Base-by-base conservation (phyloP, 2,329 filamentous ascomycete genomes). In the Malbranchea cinnamomea region DNA sequence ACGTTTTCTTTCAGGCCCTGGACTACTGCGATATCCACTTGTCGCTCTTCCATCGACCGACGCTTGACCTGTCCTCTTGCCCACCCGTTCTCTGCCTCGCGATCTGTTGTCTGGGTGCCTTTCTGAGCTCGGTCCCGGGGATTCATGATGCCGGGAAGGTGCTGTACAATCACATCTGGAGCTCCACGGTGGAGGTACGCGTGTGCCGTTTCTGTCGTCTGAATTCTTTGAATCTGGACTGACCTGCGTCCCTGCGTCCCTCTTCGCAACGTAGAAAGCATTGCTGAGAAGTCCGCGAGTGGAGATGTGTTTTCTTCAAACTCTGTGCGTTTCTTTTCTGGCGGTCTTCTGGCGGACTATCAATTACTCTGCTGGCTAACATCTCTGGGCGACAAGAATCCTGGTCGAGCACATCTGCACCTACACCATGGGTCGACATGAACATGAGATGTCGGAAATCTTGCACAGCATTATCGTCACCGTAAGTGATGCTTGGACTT, bases 361-460 rank as follows among this genome's bases (percentile, higher is more conserved):
- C 15, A 20, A 21, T 19, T 20, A 26, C n/a, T 13, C n/a, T 8
- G 24, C 9, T 26, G n/a, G 12, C 19, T 6, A 23, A 18, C 14
- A 5, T 12, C 3, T 11, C 22, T 15, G 5, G 11, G 14, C 8
- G 22, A 21, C 2, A n/a, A 42, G 40, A 16, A 30, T 43, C 19
- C 12, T 43, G 10, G 27, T 43, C 13, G 37, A 43, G 13, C 41
- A 43, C 32, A 40, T 43, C 14, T 37, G 41, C 11, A 38, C 37
- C 6, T 43, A 43, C 28, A 31, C 35, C 10, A 37, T 43, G 33
- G 28, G 31, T 29, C 37, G 41, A 8, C 33, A 35, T 11, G 37
- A 41, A 18, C 41, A 43, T 34, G 41, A 41, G 24, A 43, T 41
- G 37, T 37, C 41, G 8, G 39, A 41, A 18, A 38, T 43, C 10